Percentiles rank a stretch among this genome's conserved stretches.
phyloP scores from a whole-genome alignment of 2,329 filamentous ascomycete genomes.

The Periconia digitata region DNA sequence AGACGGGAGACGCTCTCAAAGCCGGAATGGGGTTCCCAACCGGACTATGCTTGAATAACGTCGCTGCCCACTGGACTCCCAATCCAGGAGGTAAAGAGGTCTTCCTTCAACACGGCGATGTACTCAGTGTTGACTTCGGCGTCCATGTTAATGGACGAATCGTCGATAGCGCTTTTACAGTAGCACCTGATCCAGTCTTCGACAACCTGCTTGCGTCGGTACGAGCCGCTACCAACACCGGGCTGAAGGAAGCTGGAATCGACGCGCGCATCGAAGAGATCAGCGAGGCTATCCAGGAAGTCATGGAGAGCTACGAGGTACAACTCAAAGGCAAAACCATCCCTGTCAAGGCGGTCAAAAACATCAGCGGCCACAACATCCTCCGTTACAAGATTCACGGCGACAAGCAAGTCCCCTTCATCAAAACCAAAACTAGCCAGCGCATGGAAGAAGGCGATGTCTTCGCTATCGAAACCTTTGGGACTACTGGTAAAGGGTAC shows the following conservation, averaged over 20 bases:
- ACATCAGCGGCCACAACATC: conserved; percentile 90
- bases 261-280: conserved; percentile 86
- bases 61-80: conserved; percentile 81
- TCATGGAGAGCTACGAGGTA: conserved; percentile 90
- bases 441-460: conserved; percentile 98
- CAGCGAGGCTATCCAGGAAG: conserved; percentile 80
- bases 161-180: conserved; percentile 71
- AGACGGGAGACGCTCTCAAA: conserved; percentile 74
- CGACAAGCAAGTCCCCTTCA: conserved; percentile 87
- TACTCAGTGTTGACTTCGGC: conserved; percentile 73
- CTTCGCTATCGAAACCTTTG: conserved; percentile 95
- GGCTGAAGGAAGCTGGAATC: conserved; percentile 85
- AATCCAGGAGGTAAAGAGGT: conserved; percentile 83
- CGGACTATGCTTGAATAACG: conserved; percentile 78
- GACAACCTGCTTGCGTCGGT: conserved; percentile 67
- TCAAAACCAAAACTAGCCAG: conserved; percentile 79
- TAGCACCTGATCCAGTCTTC: conserved; percentile 67
- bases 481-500: conserved; percentile 84
- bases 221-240: conserved; percentile 69
- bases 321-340: conserved; percentile 75
- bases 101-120: conserved; percentile 69
- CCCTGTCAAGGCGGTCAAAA: conserved; percentile 80
- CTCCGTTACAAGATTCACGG: conserved; percentile 88
- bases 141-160: conserved; percentile 71
- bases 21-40: conserved; percentile 85